These are phyloP conservation scores for Salix arbutifolia DNA, from an alignment of 345 rosid species.

Conservation along the genomic window DNA sequence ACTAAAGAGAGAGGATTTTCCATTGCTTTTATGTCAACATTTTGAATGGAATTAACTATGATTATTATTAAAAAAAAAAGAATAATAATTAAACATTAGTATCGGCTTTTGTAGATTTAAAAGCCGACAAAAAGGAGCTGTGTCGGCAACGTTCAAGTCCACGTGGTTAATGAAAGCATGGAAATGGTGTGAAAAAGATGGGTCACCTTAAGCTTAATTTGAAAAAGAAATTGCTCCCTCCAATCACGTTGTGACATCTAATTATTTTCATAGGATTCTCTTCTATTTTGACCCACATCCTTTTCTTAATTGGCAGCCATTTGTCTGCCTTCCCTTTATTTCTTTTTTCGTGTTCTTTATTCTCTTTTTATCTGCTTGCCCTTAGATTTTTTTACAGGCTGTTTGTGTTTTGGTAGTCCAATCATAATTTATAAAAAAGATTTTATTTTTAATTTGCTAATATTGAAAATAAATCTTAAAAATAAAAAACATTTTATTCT, in stretches of 20 bases:
- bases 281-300: background rate
- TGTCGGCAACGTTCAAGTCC: conserved; percentile 27
- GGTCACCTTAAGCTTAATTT: background rate
- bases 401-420: too few relatives aligned
- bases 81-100: background rate
- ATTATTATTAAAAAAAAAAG: background rate
- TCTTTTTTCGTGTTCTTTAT: background rate
- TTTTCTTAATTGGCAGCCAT: background rate
- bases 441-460: too few relatives aligned
- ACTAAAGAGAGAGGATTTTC: too few relatives aligned
- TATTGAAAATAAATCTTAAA: too few relatives aligned
- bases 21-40: too few relatives aligned
- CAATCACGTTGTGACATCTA: conserved; percentile 2
- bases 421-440: too few relatives aligned
- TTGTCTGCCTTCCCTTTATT: background rate
- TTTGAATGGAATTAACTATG: too few relatives aligned
- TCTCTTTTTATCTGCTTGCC: background rate
- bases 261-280: background rate
- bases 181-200: background rate
- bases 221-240: background rate
- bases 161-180: background rate
- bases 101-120: background rate
- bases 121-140: background rate
- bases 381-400: too few relatives aligned
- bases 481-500: too few relatives aligned